Conservation (phyloP, 2,329 filamentous ascomycete species). For the Aspergillus uvarum region DNA sequence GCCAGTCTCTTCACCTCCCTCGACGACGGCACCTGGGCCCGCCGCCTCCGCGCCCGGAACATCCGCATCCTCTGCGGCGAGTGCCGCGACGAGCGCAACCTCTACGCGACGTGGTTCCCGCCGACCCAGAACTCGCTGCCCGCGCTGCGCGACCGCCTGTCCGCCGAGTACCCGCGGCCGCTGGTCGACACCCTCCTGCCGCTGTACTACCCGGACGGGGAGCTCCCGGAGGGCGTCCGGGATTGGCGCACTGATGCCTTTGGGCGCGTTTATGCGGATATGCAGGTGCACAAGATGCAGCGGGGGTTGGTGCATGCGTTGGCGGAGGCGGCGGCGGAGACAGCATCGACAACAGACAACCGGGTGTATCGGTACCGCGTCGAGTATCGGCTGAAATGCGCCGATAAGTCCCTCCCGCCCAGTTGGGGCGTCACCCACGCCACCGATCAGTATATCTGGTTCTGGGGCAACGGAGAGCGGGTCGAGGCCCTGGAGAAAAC, state of each 20-base stretch:
- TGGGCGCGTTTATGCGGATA: slow-evolving; percentile 56
- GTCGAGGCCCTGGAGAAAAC: slow-evolving; percentile 48
- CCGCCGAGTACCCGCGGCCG: slow-evolving; percentile 53
- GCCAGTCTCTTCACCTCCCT: slow-evolving; percentile 47
- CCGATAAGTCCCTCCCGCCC: slow-evolving; percentile 43
- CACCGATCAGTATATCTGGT: slow-evolving; percentile 57
- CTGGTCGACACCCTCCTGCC: slow-evolving; percentile 47
- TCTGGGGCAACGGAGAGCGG: slow-evolving; percentile 51
- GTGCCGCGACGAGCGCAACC: slow-evolving; percentile 53
- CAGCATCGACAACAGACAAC: slow-evolving; percentile 8
- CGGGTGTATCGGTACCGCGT: slow-evolving; percentile 55
- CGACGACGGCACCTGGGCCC: slow-evolving; percentile 51
- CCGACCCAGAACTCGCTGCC: slow-evolving; percentile 43
- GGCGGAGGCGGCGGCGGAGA: slow-evolving; percentile 36
- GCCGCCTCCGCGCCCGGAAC: slow-evolving; percentile 44
- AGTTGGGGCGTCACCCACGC: slow-evolving; percentile 57
- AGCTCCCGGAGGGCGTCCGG: slow-evolving; percentile 40
- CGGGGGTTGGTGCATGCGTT: slow-evolving; percentile 53
- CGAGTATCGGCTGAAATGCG: slow-evolving; percentile 53
- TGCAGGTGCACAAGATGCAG: slow-evolving; percentile 56
- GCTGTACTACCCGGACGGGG: slow-evolving; percentile 44
- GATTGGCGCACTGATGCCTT: slow-evolving; percentile 53
- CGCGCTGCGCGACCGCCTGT: slow-evolving; percentile 47
- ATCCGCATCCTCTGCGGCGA: slow-evolving; percentile 56
- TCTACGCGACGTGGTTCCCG: slow-evolving; percentile 54